Base-by-base conservation (phyloP, 768 basidiomycete genomes). In the Boletus edulis region DNA sequence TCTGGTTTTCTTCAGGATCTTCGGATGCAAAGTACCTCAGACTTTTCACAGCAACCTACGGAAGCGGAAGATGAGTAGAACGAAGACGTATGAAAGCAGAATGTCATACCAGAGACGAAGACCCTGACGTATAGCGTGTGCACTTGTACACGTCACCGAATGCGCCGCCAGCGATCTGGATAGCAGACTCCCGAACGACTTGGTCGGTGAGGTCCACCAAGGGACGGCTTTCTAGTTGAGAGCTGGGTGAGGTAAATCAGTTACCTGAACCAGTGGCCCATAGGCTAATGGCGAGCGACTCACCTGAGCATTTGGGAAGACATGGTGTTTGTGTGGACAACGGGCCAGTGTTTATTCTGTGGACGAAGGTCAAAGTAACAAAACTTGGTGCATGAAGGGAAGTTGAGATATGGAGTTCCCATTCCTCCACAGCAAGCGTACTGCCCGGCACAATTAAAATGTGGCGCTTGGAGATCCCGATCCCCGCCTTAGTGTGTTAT, bases 71-170 rank as follows among this genome's bases (percentile, higher is more conserved):
- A 31, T 56, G 14, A 46, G 15, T 2, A 29, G 17, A n/a, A 9
- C 2, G 6, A 5, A 13, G 38, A 18, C 15, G 9, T 14, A 12
- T 29, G 15, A 15, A 27, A 15, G 12, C 5, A 24, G 2, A 31
- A 29, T 24, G 6, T 35, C 20, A 5, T 22, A 55, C 55, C 10
- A 37, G 17, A 12, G 18, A 55, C 5, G 27, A 29, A 14, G 40
- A 37, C 17, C 47, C 56, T 12, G 18, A 38, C 1, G 24, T 9
- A 4, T 18, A 54, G 18, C 24, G 49, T 18, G 9, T 39, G 37
- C 56, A 57, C 31, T 46, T 57, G 56, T 40, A 57, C 0, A 56
- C 48, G 11, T 57, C 54, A 6, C 42, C 32, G 20, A 29, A 49
- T 5, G 54, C 43, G 4, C 53, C 56, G 1, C 46, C 42, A 9